Evolutionary conservation across 108 stramenopile species (phyloP), one percentile per base, ranked within the genome.

Genomic region (Fragilaria crotonensis): DNA sequence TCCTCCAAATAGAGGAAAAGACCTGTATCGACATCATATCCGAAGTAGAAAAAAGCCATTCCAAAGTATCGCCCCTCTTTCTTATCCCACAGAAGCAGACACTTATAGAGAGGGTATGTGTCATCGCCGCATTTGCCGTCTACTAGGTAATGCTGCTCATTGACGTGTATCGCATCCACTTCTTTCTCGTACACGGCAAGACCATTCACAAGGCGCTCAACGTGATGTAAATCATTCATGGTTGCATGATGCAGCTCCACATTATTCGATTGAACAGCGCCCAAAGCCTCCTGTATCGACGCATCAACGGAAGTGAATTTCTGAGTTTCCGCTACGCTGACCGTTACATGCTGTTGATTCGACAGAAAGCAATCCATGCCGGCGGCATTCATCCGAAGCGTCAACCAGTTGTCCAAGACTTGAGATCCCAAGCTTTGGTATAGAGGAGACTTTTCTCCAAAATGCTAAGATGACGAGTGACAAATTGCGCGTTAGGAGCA

Each of bases 1-100:
- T 86, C 84, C 70, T 86, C 84, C 53, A 86, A 58, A 33, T 79
- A 86, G 20, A 86, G 17, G 45, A 76, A 79, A 3, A 63, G 54
- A 9, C 80, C 76, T 30, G 54, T 9, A n/a, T 63, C 53, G 17
- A 62, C 33, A 30, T 36, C 33, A 62, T 71, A 65, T 9, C 75
- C 79, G 44, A 78, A 48, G 50, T 71, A 81, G 46, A 73, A 67
- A 17, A 85, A 67, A 2, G 71, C 84, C 57, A 81, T 70, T 0
- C 80, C 84, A 51, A 59, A 63, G 9, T 26, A 28, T 48, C 23
- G 14, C n/a, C 7, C 1, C 29, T 25, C 52, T 23, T 22, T 62
- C 25, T 18, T 59, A 20, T 33, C 45, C 7, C 23, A 7, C 36
- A 54, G 47, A 5, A 50, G 49, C 20, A 50, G 20, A 25, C 49